Conservation (phyloP, 805 yeast genomes). For the Cyberlindnera petersonii region DNA sequence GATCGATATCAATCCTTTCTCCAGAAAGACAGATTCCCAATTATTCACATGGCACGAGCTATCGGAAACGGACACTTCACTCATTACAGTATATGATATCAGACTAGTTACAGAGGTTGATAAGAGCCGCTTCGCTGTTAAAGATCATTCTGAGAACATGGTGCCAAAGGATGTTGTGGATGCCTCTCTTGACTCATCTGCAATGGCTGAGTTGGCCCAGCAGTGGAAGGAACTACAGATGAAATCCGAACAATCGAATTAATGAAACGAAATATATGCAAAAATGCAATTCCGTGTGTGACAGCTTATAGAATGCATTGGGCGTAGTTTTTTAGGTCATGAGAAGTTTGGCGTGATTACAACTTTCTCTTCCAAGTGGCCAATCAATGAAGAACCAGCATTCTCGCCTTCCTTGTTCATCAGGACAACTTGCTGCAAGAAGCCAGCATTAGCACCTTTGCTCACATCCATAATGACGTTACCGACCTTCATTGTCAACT, state of each 20-base stretch:
- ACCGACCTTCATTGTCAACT: slow-evolving; percentile 69
- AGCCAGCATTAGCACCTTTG: slow-evolving; percentile 63
- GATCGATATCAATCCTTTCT: slow-evolving; percentile 84
- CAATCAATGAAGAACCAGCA: slow-evolving; percentile 42
- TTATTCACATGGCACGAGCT: slow-evolving; percentile 86
- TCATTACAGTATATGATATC: slow-evolving; percentile 42
- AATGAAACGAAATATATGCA: background rate
- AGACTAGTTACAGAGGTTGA: slow-evolving; percentile 68
- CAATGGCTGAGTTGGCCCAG: slow-evolving; percentile 64
- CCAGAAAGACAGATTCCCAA: slow-evolving; percentile 71
- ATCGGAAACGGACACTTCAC: slow-evolving; percentile 29
- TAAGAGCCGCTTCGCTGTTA: slow-evolving; percentile 69
- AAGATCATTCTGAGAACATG: slow-evolving; percentile 84
- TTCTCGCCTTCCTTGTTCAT: slow-evolving; percentile 35
- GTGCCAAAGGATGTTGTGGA: slow-evolving; percentile 91
- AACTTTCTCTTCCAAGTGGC: slow-evolving; percentile 52
- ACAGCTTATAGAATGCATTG: background rate
- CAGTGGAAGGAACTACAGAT: slow-evolving; percentile 49
- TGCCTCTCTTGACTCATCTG: slow-evolving; percentile 65
- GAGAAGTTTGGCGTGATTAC: slow-evolving; percentile 52
- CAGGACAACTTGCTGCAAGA: slow-evolving; percentile 72
- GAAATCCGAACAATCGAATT: slow-evolving; percentile 21
- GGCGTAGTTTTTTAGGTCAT: background rate
- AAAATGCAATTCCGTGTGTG: background rate
- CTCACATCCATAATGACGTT: slow-evolving; percentile 62